Evolutionary conservation across 116 monocot genomes (phyloP), one percentile per base, ranked within the genome.

Genomic region (Trichopus zeylanicus): DNA sequence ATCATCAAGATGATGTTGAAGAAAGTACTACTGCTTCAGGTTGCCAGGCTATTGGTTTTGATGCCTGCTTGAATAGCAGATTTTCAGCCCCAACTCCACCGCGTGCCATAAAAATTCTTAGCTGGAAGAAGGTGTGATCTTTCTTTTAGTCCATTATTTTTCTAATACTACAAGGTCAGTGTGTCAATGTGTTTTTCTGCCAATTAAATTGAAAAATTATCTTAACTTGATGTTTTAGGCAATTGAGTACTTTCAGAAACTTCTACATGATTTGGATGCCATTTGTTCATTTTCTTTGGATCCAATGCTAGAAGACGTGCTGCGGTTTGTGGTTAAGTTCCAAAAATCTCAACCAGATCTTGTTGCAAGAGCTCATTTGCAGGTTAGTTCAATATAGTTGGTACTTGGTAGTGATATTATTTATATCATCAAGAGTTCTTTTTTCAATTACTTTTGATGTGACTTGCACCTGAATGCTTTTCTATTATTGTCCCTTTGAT

Each of bases 361-460:
- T 46, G 80, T 99, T 76, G 79, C 92, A 69, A 85, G 99, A 81
- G 72, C 99, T 77, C 64, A 87, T 85, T 64, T 98, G 28, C 97
- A 98, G 91, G 97, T 88, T 48, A 62, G 42, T 25, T 66, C 22
- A 13, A 53, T 13, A 39, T 69, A 7, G 2, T 67, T 29, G 34
- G 10, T 6, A 35, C 10, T n/a, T n/a, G n/a, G n/a, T n/a, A n/a
- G n/a, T n/a, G n/a, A n/a, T n/a, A n/a, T n/a, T n/a, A n/a, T 13
- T 42, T 42, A 42, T 42, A 16, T 42, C 1, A 42, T 42, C n/a
- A 42, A 11, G 12, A 16, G 13, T 42, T 42, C 42, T 42, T n/a
- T 39, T 39, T 15, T 42, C 42, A 16, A n/a, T 42, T 42, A n/a
- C n/a, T n/a, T n/a, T n/a, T n/a, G n/a, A n/a, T n/a, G n/a, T n/a